Base-by-base conservation (phyloP, 306 rosid species). In the Prunus mume region DNA sequence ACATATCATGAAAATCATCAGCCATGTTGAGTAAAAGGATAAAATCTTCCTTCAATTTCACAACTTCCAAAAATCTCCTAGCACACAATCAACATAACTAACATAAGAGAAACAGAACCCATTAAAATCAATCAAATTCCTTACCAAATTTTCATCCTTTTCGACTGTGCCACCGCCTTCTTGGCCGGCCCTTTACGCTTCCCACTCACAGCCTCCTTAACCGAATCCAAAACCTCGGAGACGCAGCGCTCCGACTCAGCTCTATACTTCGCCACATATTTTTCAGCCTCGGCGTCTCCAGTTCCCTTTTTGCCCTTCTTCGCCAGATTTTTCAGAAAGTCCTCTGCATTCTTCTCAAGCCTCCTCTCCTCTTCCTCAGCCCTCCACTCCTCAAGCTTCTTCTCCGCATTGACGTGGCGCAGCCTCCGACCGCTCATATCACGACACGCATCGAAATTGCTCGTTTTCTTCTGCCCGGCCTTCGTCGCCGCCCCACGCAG, bases 381-480 rank as follows among this genome's bases (percentile, higher is more conserved):
- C 86, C 79, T 87, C 99, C 99, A 96, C 74, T 96, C 99, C 75
- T 96, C 96, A 73, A 96, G 70, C 70, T 84, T 86, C 90, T 90
- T 93, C 94, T 96, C 99, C 0, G 98, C 98, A 71, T 96, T 96
- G 45, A 96, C 99, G 71, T 96, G 99, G 64, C 99, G 81, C 85
- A 96, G 81, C 85, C 99, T 82, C 56, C 98, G 82, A 1, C 99
- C 99, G 24, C 99, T 96, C 99, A 96, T 96, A 49, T 96, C 98
- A 38, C 99, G 83, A 73, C 99, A 96, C 1, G 99, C 99, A 20
- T 96, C 99, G 74, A 96, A 90, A 73, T 96, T 93, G 82, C 87
- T 93, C 69, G 99, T 96, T 83, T 96, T 96, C 88, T 93, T 96
- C 91, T 92, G 97, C 67, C 98, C 97, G 0, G 96, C 98, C 80